phyloP scores from a whole-genome alignment of 495 filamentous ascomycete species.

The Neurospora cerealis region DNA sequence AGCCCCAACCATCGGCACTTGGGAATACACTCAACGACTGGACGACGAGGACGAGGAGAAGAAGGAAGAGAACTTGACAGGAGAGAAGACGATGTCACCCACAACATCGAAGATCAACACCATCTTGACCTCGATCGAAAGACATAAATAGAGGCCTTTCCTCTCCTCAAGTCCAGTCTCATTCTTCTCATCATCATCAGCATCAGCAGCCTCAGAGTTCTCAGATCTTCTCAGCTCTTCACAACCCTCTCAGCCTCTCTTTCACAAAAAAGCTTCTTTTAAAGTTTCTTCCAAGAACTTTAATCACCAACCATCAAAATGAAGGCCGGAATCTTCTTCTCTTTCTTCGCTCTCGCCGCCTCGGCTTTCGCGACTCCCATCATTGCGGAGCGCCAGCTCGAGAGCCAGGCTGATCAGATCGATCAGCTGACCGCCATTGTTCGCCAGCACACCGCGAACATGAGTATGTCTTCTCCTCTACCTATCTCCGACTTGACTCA shows the following conservation, averaged over 20 bases:
- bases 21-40: not conserved
- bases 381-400: constrained; percentile 15
- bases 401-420: constrained; percentile 23
- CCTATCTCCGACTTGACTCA: not conserved
- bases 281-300: not conserved
- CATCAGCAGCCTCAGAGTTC: not conserved
- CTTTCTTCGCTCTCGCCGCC: constrained; percentile 25
- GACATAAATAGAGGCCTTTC: not conserved
- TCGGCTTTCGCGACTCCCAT: constrained; percentile 26
- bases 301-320: constrained; percentile 15
- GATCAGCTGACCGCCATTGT: constrained; percentile 19
- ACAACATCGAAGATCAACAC: not conserved
- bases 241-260: not conserved
- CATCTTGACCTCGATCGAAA: not conserved
- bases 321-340: constrained; percentile 24
- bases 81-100: not conserved
- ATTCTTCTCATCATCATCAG: not conserved
- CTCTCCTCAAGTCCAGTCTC: not conserved
- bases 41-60: not conserved
- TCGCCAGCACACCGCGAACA: constrained; percentile 24
- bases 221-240: not conserved
- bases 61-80: not conserved
- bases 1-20: not conserved
- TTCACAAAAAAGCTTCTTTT: not conserved
- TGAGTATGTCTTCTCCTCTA: constrained; percentile 18